phyloP scores from a whole-genome alignment of 768 basidiomycete genomes.

The Termitomyces sp. region DNA sequence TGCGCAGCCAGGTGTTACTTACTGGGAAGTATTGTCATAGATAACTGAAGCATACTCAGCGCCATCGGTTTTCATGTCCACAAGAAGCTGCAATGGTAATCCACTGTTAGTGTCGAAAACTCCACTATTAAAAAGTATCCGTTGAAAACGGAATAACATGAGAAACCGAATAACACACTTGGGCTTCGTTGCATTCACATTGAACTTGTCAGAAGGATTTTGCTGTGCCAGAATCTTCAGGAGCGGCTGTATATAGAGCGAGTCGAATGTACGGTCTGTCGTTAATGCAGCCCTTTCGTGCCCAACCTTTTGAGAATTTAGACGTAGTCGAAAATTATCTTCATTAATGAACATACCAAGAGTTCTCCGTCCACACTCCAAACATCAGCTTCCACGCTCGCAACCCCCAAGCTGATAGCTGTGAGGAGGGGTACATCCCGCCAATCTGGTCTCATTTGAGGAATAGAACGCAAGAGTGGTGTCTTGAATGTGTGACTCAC shows the following conservation, averaged over 20 bases:
- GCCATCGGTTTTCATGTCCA: conserved; percentile 53
- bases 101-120: conserved; percentile 43
- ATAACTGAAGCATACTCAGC: conserved; percentile 27
- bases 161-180: conserved; percentile 29
- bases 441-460: conserved; percentile 36
- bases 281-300: conserved; percentile 43
- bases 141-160: neutral
- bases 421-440: conserved; percentile 46
- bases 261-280: conserved; percentile 39
- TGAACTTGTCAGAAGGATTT: conserved; percentile 42
- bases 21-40: neutral
- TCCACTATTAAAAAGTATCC: conserved; percentile 31
- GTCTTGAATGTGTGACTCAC: conserved; percentile 23
- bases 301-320: conserved; percentile 31
- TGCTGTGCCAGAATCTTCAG: conserved; percentile 34
- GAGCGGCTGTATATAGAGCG: conserved; percentile 46
- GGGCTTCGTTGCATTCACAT: conserved; percentile 31
- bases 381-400: conserved; percentile 54
- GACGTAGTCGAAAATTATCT: neutral
- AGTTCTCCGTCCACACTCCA: conserved; percentile 43
- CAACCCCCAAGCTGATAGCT: conserved; percentile 45
- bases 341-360: conserved; percentile 26
- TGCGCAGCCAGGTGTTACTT: neutral
- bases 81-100: conserved; percentile 42
- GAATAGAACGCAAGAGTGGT: neutral